phyloP scores from a whole-genome alignment of 1,139 yeast species.

The Yamadazyma dushanensis region DNA sequence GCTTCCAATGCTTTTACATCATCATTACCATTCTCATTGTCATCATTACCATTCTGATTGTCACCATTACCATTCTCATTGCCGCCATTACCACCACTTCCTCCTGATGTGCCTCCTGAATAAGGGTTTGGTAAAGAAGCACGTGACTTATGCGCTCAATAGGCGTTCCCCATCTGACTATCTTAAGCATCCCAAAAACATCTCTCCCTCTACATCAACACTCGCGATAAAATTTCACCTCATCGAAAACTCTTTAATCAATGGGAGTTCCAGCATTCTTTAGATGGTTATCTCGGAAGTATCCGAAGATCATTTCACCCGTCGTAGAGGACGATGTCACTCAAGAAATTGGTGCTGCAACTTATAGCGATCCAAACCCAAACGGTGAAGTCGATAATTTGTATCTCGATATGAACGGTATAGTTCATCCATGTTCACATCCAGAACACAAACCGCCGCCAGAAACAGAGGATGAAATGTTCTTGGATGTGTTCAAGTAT shows the following conservation, averaged over 20 bases:
- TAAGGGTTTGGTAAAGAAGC: no score
- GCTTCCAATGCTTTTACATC: constrained; percentile 20
- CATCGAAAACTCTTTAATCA: not conserved
- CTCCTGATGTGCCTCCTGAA: no score
- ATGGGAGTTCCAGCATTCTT: constrained; percentile 95
- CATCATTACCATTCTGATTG: no score
- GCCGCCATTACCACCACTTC: constrained; percentile 12
- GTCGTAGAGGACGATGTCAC: constrained; percentile 75
- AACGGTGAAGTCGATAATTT: constrained; percentile 93
- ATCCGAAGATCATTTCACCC: constrained; percentile 91
- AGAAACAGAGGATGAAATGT: constrained; percentile 93
- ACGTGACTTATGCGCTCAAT: no score
- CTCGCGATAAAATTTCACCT: not conserved
- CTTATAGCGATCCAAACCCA: constrained; percentile 78
- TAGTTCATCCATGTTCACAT: constrained; percentile 96
- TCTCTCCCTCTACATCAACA: no score
- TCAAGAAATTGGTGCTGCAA: constrained; percentile 54
- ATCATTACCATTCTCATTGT: constrained; percentile 18
- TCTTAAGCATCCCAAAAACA: no score
- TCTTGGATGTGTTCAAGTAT: constrained; percentile 82
- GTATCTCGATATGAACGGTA: constrained; percentile 95
- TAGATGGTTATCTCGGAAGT: constrained; percentile 91
- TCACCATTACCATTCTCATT: constrained; percentile 13
- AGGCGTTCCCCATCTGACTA: no score
- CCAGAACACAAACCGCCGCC: constrained; percentile 95